phyloP scores from a whole-genome alignment of 768 basidiomycete species.

The Podaxis rugospora region DNA sequence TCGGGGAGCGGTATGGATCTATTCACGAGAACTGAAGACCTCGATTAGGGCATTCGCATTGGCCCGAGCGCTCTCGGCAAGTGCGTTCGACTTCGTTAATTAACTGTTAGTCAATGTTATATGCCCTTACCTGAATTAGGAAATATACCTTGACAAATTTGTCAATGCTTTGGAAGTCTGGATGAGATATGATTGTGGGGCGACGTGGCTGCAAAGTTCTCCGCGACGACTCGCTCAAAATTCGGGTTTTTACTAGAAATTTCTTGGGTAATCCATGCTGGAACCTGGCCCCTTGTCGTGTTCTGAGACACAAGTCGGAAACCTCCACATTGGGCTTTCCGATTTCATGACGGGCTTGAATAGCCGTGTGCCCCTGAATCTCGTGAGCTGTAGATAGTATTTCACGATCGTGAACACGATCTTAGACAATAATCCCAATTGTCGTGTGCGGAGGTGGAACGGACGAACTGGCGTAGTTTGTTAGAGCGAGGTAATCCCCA shows the following conservation, averaged over 20 bases:
- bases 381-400: not conserved
- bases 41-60: conserved; percentile 24
- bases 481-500: not conserved
- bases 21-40: conserved; percentile 23
- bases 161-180: conserved; percentile 27
- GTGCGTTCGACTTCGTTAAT: conserved; percentile 20
- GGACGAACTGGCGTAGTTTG: conserved; percentile 18
- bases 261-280: conserved; percentile 21
- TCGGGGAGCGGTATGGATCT: no score
- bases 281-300: conserved; percentile 19
- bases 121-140: not conserved
- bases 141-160: conserved; percentile 22
- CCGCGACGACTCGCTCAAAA: conserved; percentile 16
- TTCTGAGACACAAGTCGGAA: conserved; percentile 20
- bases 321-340: conserved; percentile 26
- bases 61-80: conserved; percentile 23
- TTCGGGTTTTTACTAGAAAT: conserved; percentile 18
- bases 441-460: conserved; percentile 23
- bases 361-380: conserved; percentile 19
- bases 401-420: conserved; percentile 19
- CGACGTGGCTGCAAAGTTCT: conserved; percentile 20
- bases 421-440: conserved; percentile 28
- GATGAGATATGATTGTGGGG: conserved; percentile 21
- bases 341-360: conserved; percentile 21
- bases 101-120: not conserved